Base-by-base conservation (phyloP, 2,329 filamentous ascomycete genomes). In the Cladophialophora chaetospira region DNA sequence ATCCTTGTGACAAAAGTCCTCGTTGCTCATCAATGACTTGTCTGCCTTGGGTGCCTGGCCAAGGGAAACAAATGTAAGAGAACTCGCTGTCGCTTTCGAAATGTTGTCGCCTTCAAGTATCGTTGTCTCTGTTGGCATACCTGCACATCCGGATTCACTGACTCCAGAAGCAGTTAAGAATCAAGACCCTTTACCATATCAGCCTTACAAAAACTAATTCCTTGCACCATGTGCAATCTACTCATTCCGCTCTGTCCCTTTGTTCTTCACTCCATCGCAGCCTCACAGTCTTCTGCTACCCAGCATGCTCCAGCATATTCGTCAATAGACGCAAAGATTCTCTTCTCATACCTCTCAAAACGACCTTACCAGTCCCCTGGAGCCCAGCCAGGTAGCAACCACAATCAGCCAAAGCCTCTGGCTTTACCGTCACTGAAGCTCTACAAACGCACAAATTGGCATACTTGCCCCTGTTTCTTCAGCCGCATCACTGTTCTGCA, bases 401-500 rank as follows among this genome's bases (percentile, higher is more conserved):
- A 42, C 25, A 47, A 21, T 6, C 47, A 48, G 23, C 25, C 38
- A 13, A 52, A 55, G 19, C 42, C 48, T n/a, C 25, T 51, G 28
- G 35, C 48, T 11, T 13, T 53, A 25, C 28, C 47, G 8, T 53
- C 53, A 23, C 42, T 51, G 15, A 55, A 55, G 33, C 52, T 59
- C 17, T 55, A 59, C 47, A 55, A 59, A 31, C 57, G 57, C 40
- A 55, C 52, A 26, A 55, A 6, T 15, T 59, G 57, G 57, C 57
- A 59, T 31, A 59, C 57, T n/a, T 59, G 57, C 33, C 47, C 46
- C 4, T 59, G 57, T 40, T 55, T 59, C 43, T 59, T 59, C 47
- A 44, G 23, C 31, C 11, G 31, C n/a, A 43, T 59, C 28, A 29
- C 53, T 8, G 43, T 59, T 29, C 47, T 59, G 4, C 57, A 59